phyloP scores from a whole-genome alignment of 805 yeast species.

The Spathaspora sp. region DNA sequence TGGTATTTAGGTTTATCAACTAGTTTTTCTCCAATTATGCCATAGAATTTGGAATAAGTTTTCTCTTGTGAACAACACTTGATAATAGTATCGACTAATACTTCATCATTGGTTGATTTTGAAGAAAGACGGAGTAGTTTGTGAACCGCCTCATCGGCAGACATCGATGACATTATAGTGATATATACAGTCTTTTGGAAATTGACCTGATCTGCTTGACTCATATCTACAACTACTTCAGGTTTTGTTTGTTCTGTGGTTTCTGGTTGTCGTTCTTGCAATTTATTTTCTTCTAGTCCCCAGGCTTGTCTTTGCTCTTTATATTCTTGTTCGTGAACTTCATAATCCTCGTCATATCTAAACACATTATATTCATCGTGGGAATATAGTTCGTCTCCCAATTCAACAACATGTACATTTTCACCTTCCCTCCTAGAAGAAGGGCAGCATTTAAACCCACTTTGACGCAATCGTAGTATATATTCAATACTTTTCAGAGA shows the following conservation, averaged over 20 bases:
- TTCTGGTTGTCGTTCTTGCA: conserved; percentile 9
- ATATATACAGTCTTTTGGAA: conserved; percentile 76
- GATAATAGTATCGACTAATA: conserved; percentile 67
- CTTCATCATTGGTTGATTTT: conserved; percentile 17
- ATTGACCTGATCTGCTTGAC: conserved; percentile 58
- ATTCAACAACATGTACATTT: conserved; percentile 43
- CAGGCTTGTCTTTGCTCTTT: conserved; percentile 36
- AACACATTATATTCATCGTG: conserved; percentile 50
- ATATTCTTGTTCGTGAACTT: conserved; percentile 48
- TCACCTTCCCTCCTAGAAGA: neutral
- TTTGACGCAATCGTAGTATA: conserved; percentile 48
- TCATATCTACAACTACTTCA: conserved; percentile 55
- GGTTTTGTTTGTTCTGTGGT: conserved; percentile 13
- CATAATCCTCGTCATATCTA: conserved; percentile 47
- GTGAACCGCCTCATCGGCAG: conserved; percentile 91
- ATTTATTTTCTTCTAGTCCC: conserved; percentile 25
- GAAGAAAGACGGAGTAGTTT: conserved; percentile 55
- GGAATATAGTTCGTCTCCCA: conserved; percentile 48
- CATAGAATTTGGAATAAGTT: conserved; percentile 82
- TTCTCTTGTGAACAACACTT: conserved; percentile 84
- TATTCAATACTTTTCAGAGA: conserved; percentile 47
- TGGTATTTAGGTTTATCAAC: neutral
- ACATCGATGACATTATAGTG: conserved; percentile 83
- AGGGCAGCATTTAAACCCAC: conserved; percentile 35
- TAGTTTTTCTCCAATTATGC: conserved; percentile 65